Base-by-base conservation (phyloP, 192 early-diverging fungal species). In the Gaertneriomyces sp. region DNA sequence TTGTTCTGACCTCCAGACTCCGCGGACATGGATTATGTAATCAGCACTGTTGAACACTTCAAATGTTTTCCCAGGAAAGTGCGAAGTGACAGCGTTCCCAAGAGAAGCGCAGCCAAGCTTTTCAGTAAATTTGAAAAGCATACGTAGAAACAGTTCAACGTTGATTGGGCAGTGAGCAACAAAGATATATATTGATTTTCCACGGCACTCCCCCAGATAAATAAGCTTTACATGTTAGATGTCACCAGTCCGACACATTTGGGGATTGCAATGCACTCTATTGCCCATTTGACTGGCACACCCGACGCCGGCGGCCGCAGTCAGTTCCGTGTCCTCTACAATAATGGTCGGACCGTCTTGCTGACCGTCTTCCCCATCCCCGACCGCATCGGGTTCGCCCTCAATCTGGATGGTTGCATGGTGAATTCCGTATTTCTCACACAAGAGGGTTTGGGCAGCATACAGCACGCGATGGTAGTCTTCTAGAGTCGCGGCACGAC, bases 361-460 rank as follows among this genome's bases (percentile, higher is more conserved):
- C 14, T 39, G 20, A 33, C 39, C 54, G 20, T 56, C 54, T 56
- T 56, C 54, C 54, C 17, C 54, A 0, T 60, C 12, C 40, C n/a
- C 42, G 4, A 3, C 59, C 4, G n/a, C 59, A 14, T 54, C 11
- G 25, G 12, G 38, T 45, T 12, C 51, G 7, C 65, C 66, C 59
- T 82, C 83, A 11, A 85, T 42, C 67, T 85, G 83, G 20, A 85
- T 58, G 9, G 83, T 85, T 6, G 75, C 68, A 17, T 85, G 68
- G 60, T 78, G 83, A 40, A 85, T 83, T 1, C 65, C 71, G 46
- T 78, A 85, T 39, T 68, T 69, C 9, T 10, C 58, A 65, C 75
- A 78, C 12, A 85, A 43, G 54, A 80, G 53, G 25, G 64, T 55
- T 39, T 81, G 73, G 1, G 73, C 74, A 25, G 42, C 53, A 8